These are phyloP conservation scores for Solanum pennellii DNA, from an alignment of 257 asterid genomes.

Conservation along the genomic window DNA sequence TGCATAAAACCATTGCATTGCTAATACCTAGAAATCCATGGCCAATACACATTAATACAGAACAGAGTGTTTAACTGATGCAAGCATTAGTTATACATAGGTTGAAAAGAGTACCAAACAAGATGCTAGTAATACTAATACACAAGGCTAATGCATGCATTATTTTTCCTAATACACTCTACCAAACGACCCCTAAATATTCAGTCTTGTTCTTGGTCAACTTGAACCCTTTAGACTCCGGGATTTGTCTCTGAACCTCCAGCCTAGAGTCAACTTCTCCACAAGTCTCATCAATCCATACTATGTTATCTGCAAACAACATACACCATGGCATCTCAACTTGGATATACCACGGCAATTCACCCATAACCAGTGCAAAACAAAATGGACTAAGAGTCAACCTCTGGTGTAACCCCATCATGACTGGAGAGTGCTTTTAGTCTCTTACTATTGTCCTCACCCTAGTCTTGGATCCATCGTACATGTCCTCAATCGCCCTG, in stretches of 20 bases:
- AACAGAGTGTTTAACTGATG: too few relatives aligned
- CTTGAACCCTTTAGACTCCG: neutral
- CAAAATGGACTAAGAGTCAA: neutral
- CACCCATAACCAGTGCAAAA: neutral
- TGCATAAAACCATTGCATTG: too few relatives aligned
- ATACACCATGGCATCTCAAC: neutral
- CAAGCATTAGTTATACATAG: too few relatives aligned
- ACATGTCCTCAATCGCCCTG: neutral
- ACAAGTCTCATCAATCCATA: neutral
- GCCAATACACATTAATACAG: too few relatives aligned
- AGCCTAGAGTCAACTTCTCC: neutral
- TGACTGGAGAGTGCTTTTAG: neutral
- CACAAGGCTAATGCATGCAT: too few relatives aligned
- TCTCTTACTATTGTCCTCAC: neutral
- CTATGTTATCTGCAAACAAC: neutral
- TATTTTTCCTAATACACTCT: neutral
- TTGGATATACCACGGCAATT: neutral
- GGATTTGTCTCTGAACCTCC: neutral
- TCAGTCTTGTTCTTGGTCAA: neutral
- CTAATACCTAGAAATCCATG: too few relatives aligned
- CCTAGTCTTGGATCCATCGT: neutral
- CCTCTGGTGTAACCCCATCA: neutral
- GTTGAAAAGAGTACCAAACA: too few relatives aligned
- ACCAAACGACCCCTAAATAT: neutral
- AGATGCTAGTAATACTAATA: too few relatives aligned